phyloP scores from a whole-genome alignment of 1,284 basidiomycete species.

The Gymnopus androsaceus region DNA sequence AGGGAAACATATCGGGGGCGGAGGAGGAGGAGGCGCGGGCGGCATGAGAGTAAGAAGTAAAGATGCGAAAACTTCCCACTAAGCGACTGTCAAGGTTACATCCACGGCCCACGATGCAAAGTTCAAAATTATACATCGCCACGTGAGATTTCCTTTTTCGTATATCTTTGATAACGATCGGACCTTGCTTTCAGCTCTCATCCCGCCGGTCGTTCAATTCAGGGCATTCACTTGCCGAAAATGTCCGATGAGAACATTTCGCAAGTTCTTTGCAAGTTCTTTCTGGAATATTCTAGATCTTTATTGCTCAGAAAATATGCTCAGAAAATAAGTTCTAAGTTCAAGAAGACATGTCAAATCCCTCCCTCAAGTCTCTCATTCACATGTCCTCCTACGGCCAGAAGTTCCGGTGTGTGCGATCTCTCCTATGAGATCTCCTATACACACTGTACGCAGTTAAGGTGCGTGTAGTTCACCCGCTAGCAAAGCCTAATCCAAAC shows the following conservation, averaged over 20 bases:
- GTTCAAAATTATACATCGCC: not conserved
- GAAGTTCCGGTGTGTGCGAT: too few species aligned
- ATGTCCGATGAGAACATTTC: too few species aligned
- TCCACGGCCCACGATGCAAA: conserved; percentile 1
- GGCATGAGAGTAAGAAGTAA: conserved; percentile 12
- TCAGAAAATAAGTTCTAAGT: too few species aligned
- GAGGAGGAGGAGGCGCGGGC: conserved; percentile 46
- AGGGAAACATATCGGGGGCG: conserved; percentile 60
- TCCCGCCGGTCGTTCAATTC: too few species aligned
- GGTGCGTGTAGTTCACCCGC: not conserved
- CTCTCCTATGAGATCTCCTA: too few species aligned
- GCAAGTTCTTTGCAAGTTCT: not conserved
- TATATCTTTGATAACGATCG: not conserved
- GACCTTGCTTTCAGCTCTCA: not conserved
- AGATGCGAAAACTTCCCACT: conserved; percentile 1
- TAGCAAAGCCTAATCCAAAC: not conserved
- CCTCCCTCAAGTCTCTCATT: not conserved
- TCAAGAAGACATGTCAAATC: not conserved
- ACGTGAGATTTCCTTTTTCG: not conserved
- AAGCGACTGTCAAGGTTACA: not conserved
- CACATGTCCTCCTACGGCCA: not conserved
- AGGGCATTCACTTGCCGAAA: too few species aligned
- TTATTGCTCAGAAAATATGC: too few species aligned
- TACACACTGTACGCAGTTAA: not conserved
- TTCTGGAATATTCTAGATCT: not conserved